Evolutionary conservation across 2,329 filamentous ascomycete species (phyloP).

Genomic region (Thelonectria discophora): DNA sequence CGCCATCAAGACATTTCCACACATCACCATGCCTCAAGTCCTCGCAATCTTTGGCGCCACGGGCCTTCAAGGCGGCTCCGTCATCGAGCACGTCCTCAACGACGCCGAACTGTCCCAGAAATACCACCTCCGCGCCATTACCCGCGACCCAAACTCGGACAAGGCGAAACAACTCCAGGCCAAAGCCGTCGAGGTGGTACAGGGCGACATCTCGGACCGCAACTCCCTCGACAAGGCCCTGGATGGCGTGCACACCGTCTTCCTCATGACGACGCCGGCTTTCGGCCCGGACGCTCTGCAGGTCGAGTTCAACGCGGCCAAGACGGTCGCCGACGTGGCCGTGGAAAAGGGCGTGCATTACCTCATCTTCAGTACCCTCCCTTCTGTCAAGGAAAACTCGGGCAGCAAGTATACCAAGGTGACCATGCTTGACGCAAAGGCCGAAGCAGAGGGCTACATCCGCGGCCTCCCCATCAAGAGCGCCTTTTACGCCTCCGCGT

Average conservation of each 20-base stretch:
- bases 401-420: slow-evolving; percentile 47
- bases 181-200: slow-evolving; percentile 46
- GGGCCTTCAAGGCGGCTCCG: slow-evolving; percentile 60
- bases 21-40: slow-evolving; percentile 43
- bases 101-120: slow-evolving; percentile 54
- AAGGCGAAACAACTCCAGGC: slow-evolving; percentile 44
- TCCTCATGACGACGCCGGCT: slow-evolving; percentile 56
- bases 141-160: slow-evolving; percentile 52
- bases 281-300: slow-evolving; percentile 48
- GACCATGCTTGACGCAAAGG: slow-evolving; percentile 61
- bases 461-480: slow-evolving; percentile 54
- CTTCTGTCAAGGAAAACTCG: slow-evolving; percentile 46
- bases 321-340: slow-evolving; percentile 50
- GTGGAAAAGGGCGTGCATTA: slow-evolving; percentile 50
- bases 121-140: slow-evolving; percentile 60
- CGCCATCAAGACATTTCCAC: no score
- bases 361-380: slow-evolving; percentile 53
- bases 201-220: slow-evolving; percentile 52
- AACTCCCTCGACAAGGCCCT: slow-evolving; percentile 53
- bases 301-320: slow-evolving; percentile 50
- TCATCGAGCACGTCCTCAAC: slow-evolving; percentile 55
- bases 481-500: slow-evolving; percentile 53
- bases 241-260: slow-evolving; percentile 56
- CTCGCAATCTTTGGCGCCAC: slow-evolving; percentile 62
- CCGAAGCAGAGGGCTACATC: slow-evolving; percentile 61